These are phyloP conservation scores for Eucalyptus pauciflora DNA, from an alignment of 345 rosid genomes.

Conservation along the genomic window DNA sequence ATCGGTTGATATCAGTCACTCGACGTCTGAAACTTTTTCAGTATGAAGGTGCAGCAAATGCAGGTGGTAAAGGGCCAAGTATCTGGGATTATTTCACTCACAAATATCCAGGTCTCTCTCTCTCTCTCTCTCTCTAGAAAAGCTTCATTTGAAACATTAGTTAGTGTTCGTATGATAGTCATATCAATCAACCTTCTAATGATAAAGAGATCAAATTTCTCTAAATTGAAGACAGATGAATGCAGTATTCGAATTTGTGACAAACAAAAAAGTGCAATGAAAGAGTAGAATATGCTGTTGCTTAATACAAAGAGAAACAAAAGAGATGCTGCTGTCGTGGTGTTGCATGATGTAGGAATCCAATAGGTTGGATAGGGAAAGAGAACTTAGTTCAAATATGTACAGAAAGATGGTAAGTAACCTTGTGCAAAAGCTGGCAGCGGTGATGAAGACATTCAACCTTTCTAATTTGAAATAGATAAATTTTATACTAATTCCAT, in stretches of 20 bases:
- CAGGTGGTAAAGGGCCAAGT: constrained; percentile 17
- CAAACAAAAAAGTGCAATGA: not conserved
- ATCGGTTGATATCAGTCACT: not conserved
- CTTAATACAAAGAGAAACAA: not conserved
- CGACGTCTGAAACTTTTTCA: not conserved
- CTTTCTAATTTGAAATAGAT: not conserved
- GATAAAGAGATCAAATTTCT: not conserved
- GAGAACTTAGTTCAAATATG: not conserved
- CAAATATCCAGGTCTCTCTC: constrained; percentile 14
- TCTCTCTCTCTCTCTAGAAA: not conserved
- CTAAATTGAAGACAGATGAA: not conserved
- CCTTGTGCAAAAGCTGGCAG: not conserved
- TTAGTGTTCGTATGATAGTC: not conserved
- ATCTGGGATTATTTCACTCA: constrained; percentile 25
- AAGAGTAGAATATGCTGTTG: not conserved
- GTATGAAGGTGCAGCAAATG: constrained; percentile 26
- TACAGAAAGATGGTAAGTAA: not conserved
- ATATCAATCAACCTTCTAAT: not conserved
- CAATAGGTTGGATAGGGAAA: not conserved
- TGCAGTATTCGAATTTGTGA: not conserved
- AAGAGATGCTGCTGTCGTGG: not conserved
- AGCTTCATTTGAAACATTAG: not conserved
- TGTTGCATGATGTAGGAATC: not conserved
- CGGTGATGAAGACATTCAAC: not conserved
- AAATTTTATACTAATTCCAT: too few species aligned